Conservation (phyloP, 208 protist genomes). For the Leishmania aethiopica region DNA sequence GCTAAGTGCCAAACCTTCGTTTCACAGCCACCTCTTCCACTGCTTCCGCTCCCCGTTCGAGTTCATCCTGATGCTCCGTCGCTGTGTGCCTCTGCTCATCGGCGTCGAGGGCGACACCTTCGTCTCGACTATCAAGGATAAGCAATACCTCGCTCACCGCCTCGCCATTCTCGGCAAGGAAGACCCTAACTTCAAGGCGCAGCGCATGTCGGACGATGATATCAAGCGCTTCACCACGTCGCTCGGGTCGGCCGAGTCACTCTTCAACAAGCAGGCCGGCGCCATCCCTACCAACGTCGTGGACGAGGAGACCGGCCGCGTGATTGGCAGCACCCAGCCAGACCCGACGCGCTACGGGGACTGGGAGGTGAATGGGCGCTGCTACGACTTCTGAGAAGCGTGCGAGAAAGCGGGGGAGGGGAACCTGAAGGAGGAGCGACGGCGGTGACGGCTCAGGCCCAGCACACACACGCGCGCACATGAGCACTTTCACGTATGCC, state of each 20-base stretch:
- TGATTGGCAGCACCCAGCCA: conserved; percentile 84
- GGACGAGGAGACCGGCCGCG: conserved; percentile 79
- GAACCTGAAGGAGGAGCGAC: not conserved
- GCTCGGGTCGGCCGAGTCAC: conserved; percentile 70
- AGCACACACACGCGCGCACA: not conserved
- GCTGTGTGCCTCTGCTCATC: conserved; percentile 58
- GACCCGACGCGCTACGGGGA: conserved; percentile 89
- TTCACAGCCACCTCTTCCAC: not conserved
- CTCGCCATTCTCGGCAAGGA: conserved; percentile 77
- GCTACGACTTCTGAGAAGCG: conserved; percentile 77
- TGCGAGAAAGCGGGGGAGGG: not conserved
- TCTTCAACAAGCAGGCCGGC: conserved; percentile 88
- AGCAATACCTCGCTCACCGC: conserved; percentile 83
- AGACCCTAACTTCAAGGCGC: conserved; percentile 43
- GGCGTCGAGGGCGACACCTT: conserved; percentile 73
- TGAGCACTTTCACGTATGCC: not conserved
- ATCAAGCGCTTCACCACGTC: conserved; percentile 87
- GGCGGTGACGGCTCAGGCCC: not conserved
- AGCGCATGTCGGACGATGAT: conserved; percentile 70
- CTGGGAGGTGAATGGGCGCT: conserved; percentile 90
- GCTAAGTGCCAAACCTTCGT: not conserved
- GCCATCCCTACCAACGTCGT: conserved; percentile 83
- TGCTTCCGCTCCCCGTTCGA: not conserved
- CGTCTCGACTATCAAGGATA: conserved; percentile 76
- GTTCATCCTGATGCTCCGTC: conserved; percentile 60